Evolutionary conservation across 1,284 basidiomycete genomes (phyloP).

Genomic region (Sporisorium graminicola): DNA sequence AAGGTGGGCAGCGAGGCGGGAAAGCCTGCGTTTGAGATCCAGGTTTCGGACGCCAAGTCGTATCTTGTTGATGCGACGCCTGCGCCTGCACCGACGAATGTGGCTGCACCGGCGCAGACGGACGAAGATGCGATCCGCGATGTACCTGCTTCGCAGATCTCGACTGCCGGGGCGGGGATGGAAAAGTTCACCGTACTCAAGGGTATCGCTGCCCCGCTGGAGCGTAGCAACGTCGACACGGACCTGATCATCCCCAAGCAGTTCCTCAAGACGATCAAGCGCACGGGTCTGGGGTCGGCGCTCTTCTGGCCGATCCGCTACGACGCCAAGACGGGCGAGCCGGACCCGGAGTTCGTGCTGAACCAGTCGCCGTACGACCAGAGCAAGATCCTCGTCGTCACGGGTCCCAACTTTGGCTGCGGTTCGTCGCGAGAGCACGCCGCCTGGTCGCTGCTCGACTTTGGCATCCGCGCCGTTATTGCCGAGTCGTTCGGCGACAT

Average conservation of each 20-base stretch:
- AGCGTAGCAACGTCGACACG: slow-evolving; percentile 67
- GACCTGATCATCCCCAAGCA: slow-evolving; percentile 69
- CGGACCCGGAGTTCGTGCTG: slow-evolving; percentile 59
- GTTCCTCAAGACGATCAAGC: slow-evolving; percentile 69
- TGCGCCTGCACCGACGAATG: slow-evolving; percentile 36
- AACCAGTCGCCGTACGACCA: slow-evolving; percentile 61
- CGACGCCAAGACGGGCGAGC: slow-evolving; percentile 63
- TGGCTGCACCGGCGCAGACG: no score
- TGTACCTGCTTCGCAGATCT: slow-evolving; percentile 38
- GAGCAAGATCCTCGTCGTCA: slow-evolving; percentile 64
- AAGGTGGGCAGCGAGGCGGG: slow-evolving; percentile 55
- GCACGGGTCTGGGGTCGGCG: slow-evolving; percentile 65
- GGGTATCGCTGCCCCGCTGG: slow-evolving; percentile 66
- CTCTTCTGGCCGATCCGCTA: slow-evolving; percentile 67
- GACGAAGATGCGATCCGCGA: slow-evolving; percentile 59
- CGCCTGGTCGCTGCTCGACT: slow-evolving; percentile 67
- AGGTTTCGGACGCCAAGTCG: slow-evolving; percentile 59
- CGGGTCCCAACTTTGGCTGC: slow-evolving; percentile 67
- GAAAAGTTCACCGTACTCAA: slow-evolving; percentile 62
- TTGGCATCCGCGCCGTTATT: slow-evolving; percentile 66
- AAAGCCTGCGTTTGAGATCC: slow-evolving; percentile 55
- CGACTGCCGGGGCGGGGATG: slow-evolving; percentile 57
- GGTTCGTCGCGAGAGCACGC: slow-evolving; percentile 67
- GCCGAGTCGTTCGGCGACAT: slow-evolving; percentile 66
- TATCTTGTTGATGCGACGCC: slow-evolving; percentile 56